phyloP scores from a whole-genome alignment of 2,329 filamentous ascomycete species.

The Botrytis pseudocinerea region DNA sequence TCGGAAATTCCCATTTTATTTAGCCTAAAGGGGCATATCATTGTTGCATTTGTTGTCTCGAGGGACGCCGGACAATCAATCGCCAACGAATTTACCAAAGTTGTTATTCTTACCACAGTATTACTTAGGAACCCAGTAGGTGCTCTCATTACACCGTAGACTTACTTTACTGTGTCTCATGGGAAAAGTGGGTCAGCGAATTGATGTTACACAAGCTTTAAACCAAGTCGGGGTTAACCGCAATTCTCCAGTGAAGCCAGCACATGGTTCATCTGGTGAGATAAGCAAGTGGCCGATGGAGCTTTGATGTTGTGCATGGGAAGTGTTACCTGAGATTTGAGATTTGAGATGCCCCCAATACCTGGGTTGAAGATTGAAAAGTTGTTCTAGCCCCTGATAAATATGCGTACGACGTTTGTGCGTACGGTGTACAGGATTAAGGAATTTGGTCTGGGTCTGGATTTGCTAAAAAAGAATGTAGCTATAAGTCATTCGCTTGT shows the following conservation, averaged over 20 bases:
- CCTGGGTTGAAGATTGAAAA: not conserved
- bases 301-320: slow-evolving; percentile 10
- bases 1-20: not conserved
- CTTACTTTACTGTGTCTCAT: not conserved
- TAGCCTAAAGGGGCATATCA: slow-evolving; percentile 3
- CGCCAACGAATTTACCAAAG: not conserved
- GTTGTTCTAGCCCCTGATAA: not conserved
- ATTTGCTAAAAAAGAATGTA: not conserved
- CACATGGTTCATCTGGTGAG: not conserved
- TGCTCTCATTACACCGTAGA: not conserved
- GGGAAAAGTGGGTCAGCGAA: not conserved
- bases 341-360: not conserved
- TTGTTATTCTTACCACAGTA: not conserved
- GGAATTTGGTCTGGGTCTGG: not conserved
- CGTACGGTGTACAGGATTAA: not conserved
- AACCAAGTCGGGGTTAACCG: not conserved
- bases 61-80: not conserved
- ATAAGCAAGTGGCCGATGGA: not conserved
- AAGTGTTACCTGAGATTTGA: not conserved
- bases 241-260: not conserved
- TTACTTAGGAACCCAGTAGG: not conserved
- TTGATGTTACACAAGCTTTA: slow-evolving; percentile 1
- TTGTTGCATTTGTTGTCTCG: not conserved
- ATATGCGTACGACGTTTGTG: not conserved
- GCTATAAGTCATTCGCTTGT: not conserved